A percentile compares a stretch with the other conserved stretches of the same genome.
Conservation (phyloP, 2,329 filamentous ascomycete species). For the Oidium heveae region DNA sequence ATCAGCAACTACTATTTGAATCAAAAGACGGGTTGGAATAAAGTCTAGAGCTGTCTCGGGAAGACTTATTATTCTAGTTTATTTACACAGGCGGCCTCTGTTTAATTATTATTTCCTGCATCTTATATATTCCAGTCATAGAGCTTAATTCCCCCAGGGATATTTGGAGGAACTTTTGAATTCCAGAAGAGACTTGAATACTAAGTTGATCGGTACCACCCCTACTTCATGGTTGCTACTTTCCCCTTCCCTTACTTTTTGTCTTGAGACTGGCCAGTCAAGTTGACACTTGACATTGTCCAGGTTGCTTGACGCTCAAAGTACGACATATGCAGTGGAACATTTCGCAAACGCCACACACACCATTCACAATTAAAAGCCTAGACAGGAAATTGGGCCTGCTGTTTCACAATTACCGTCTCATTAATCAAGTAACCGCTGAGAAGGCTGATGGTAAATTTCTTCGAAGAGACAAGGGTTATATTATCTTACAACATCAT, state of each 20-base stretch:
- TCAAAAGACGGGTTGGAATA: no score
- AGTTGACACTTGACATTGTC: background rate
- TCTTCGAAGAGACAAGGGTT: background rate
- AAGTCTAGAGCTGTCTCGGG: no score
- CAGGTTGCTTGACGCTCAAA: background rate
- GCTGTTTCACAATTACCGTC: background rate
- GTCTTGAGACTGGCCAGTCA: background rate
- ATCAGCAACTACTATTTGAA: no score
- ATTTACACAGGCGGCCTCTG: no score
- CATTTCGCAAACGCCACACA: background rate
- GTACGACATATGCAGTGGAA: constrained; percentile 1
- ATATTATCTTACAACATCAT: background rate
- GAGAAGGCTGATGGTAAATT: background rate
- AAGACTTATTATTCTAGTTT: no score
- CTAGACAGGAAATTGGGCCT: background rate
- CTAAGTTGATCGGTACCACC: background rate
- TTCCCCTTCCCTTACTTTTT: background rate
- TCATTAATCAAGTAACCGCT: background rate
- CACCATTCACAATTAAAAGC: background rate
- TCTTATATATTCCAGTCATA: no score
- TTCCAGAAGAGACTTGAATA: background rate
- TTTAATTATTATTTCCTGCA: no score
- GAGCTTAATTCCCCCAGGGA: no score
- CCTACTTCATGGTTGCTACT: background rate
- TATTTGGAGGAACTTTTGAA: no score